Base-by-base conservation (phyloP, 768 basidiomycete species). In the Mycena epipterygia region DNA sequence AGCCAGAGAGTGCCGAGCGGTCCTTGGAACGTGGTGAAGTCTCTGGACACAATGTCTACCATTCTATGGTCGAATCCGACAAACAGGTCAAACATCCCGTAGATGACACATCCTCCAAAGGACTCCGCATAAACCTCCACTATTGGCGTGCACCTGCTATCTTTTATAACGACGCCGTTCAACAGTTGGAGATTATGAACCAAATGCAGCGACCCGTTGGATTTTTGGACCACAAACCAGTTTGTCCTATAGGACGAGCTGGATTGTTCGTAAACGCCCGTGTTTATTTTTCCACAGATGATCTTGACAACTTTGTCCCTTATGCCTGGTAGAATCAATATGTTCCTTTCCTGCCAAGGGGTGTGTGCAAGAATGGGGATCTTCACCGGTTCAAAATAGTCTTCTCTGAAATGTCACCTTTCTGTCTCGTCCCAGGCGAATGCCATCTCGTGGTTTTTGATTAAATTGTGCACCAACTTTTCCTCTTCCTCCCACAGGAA, bases 331-430 rank as follows among this genome's bases (percentile, higher is more conserved):
- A 57, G 67, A 0, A 68, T 72, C 2, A 67, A 64, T 49, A 69
- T 48, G 21, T 49, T 59, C 9, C 27, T 12, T 21, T 63, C 12
- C n/a, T 30, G 51, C 78, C 78, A 79, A 0, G 77, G 78, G 1
- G 32, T 66, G 27, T 79, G 78, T n/a, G 59, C 63, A 0, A 79
- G 69, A 3, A 70, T 61, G 1, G 77, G 73, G n/a, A 79, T 74
- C 16, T 68, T 57, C 9, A 74, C 60, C 21, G 72, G 73, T 12
- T 71, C 66, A 44, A 75, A 78, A 51, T 74, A 78, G 7, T 74
- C 70, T 0, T 64, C 62, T 11, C 49, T 23, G 48, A 79, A 77
- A 44, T 25, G 30, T 11, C 64, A 55, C 16, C 64, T 23, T 23
- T 78, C 74, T 4, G 42, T 27, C 33, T 76, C 74, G 3, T 64